phyloP scores from a whole-genome alignment of 116 monocot genomes.

The Trichopus zeylanicus region DNA sequence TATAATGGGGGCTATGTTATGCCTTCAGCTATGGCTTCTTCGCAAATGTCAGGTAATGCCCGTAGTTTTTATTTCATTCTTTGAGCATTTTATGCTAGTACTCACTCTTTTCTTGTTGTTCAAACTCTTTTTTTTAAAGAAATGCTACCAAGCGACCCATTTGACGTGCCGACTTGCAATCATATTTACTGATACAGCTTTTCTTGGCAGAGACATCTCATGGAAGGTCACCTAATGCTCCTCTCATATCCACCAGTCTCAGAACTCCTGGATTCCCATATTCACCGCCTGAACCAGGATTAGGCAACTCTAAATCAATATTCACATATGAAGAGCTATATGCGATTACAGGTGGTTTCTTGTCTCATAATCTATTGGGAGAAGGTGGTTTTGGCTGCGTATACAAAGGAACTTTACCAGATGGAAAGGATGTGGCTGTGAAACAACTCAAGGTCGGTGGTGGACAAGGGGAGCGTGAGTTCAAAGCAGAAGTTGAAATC shows the following conservation, averaged over 20 bases:
- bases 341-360: constrained; percentile 68
- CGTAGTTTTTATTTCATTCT: not conserved
- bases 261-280: constrained; percentile 17
- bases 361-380: constrained; percentile 62
- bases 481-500: constrained; percentile 86
- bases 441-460: constrained; percentile 89
- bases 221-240: constrained; percentile 32
- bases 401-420: constrained; percentile 68
- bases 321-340: constrained; percentile 72
- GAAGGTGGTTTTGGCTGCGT: constrained; percentile 98
- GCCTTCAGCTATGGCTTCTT: constrained; percentile 9
- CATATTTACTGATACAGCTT: constrained; percentile 1
- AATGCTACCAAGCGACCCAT: not conserved
- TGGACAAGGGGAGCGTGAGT: constrained; percentile 86
- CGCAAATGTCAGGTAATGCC: constrained; percentile 16
- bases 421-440: constrained; percentile 87
- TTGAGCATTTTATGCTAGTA: not conserved
- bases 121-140: not conserved
- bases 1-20: constrained; percentile 2
- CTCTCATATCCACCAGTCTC: constrained; percentile 32
- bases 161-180: not conserved
- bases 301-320: constrained; percentile 53
- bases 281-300: constrained; percentile 31
- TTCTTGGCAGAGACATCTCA: constrained; percentile 23
- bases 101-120: not conserved